Evolutionary conservation across 306 rosid genomes (phyloP).

Genomic region (Prunus fruticosa): DNA sequence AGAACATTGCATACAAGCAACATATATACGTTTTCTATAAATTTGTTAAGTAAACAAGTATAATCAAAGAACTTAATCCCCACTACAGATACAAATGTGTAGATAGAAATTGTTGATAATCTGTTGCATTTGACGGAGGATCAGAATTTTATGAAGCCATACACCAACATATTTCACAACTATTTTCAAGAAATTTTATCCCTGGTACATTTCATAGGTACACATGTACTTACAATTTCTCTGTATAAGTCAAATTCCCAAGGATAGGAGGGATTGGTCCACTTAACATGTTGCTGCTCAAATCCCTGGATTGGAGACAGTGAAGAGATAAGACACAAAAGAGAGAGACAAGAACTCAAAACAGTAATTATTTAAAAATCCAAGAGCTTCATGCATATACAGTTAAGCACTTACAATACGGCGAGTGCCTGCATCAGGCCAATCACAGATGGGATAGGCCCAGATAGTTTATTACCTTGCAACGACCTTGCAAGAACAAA

Average conservation of each 20-base stretch:
- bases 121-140: background rate
- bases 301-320: slow-evolving; percentile 53
- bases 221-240: slow-evolving; percentile 66
- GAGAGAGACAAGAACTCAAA: background rate
- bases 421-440: slow-evolving; percentile 99
- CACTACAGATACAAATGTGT: background rate
- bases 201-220: background rate
- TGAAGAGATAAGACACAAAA: slow-evolving; percentile 3
- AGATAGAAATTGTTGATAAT: background rate
- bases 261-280: slow-evolving; percentile 85
- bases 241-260: slow-evolving; percentile 89
- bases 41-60: background rate
- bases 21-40: background rate
- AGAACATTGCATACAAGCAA: slow-evolving; percentile 1
- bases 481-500: slow-evolving; percentile 58
- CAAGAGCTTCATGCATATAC: slow-evolving; percentile 5
- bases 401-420: slow-evolving; percentile 67
- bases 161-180: background rate
- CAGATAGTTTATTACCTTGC: slow-evolving; percentile 88
- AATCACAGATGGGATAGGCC: slow-evolving; percentile 76
- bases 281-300: slow-evolving; percentile 76
- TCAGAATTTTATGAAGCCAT: background rate
- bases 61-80: background rate
- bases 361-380: background rate
- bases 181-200: background rate